A percentile compares a stretch with the other conserved stretches of the same genome.
phyloP scores from a whole-genome alignment of 306 rosid genomes.

The Hippophae tibetana region DNA sequence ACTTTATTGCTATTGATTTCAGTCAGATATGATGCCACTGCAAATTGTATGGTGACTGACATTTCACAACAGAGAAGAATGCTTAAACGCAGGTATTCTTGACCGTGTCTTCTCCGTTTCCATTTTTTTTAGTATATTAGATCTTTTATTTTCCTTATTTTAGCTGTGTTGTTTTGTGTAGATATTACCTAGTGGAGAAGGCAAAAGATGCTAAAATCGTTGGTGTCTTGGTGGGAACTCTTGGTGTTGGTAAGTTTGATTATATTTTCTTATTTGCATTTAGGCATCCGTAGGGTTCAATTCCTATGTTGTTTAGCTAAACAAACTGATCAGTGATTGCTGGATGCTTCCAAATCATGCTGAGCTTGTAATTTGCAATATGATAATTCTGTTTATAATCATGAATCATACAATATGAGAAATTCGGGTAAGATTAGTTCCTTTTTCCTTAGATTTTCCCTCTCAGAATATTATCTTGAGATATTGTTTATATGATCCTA shows the following conservation, averaged over 20 bases:
- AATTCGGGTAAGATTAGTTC: too few relatives aligned
- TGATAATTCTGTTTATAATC: too few relatives aligned
- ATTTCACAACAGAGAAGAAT: constrained; percentile 70
- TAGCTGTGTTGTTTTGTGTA: constrained; percentile 29
- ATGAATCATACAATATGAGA: too few relatives aligned
- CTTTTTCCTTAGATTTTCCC: background rate
- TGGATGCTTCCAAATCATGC: too few relatives aligned
- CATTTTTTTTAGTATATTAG: background rate
- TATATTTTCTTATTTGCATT: background rate
- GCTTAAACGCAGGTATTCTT: constrained; percentile 73
- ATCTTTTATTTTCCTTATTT: background rate
- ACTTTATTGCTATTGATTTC: constrained; percentile 34
- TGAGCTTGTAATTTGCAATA: too few relatives aligned
- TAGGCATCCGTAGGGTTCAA: background rate
- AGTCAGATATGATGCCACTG: constrained; percentile 79
- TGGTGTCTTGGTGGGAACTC: constrained; percentile 92
- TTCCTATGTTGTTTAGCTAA: background rate
- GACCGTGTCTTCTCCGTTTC: background rate
- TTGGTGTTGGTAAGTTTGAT: constrained; percentile 63
- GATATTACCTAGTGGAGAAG: constrained; percentile 87
- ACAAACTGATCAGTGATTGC: too few relatives aligned
- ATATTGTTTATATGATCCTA: background rate
- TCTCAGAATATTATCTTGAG: background rate
- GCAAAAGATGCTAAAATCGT: constrained; percentile 90
- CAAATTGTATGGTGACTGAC: constrained; percentile 49